phyloP scores from a whole-genome alignment of 192 early-diverging fungal species.

The Backusella psychrophila region DNA sequence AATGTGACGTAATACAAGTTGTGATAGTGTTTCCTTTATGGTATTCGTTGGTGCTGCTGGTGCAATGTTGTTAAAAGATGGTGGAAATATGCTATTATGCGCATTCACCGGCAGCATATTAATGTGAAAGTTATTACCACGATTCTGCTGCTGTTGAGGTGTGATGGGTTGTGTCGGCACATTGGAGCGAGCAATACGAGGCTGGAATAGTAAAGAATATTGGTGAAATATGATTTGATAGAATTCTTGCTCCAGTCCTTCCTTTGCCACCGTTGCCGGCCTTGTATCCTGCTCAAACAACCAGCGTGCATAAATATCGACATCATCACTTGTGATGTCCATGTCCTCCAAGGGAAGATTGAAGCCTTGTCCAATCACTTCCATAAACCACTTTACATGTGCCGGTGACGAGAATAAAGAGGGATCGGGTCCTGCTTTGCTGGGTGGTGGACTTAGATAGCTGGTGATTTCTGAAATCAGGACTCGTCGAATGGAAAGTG shows the following conservation, averaged over 20 bases:
- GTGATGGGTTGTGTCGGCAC: not conserved
- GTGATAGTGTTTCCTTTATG: constrained; percentile 26
- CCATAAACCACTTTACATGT: constrained; percentile 85
- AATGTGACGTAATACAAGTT: constrained; percentile 56
- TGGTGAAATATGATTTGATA: constrained; percentile 78
- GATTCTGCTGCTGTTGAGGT: not conserved
- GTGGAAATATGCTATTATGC: not conserved
- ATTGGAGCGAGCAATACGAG: constrained; percentile 35
- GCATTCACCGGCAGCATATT: not conserved
- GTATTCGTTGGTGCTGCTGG: not conserved
- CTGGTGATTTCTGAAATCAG: constrained; percentile 70
- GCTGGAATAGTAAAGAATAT: constrained; percentile 69
- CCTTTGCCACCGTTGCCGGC: constrained; percentile 59
- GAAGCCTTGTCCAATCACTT: constrained; percentile 83
- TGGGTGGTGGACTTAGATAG: constrained; percentile 31
- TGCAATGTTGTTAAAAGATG: not conserved
- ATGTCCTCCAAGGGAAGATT: constrained; percentile 75
- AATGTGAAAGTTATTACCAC: constrained; percentile 11
- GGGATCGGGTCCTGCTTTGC: constrained; percentile 47
- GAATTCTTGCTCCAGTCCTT: constrained; percentile 61
- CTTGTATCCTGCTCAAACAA: constrained; percentile 59
- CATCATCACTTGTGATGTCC: constrained; percentile 59
- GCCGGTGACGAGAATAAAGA: constrained; percentile 65
- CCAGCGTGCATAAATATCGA: constrained; percentile 77
- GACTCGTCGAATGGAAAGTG: constrained; percentile 57